Base-by-base conservation (phyloP, 1,284 basidiomycete genomes). In the Mycosarcoma maydis region DNA sequence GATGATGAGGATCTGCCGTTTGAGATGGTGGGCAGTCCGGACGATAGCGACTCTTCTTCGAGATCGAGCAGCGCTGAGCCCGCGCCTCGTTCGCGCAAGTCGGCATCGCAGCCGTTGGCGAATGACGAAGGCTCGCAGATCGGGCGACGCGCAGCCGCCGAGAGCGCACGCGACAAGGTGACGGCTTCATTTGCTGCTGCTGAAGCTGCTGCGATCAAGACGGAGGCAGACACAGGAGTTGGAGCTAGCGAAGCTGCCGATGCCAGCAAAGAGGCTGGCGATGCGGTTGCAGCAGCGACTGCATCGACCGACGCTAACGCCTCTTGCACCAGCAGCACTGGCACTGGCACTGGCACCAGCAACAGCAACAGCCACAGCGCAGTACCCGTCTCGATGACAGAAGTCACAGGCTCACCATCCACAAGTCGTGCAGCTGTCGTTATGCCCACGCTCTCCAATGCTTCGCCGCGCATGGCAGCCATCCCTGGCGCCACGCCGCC, bases 61-160 rank as follows among this genome's bases (percentile, higher is more conserved):
- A 48, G 67, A 20, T 66, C 71, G 41, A 62, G 44, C 47, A 72
- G 69, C 39, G 55, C 59, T 2, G 69, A 72, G 29, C 54, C 68
- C 7, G 49, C 34, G 33, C 50, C 60, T 17, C 41, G 61, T 10
- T 46, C 42, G 67, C 61, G 72, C 26, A 62, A 59, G 34, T 52
- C 59, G 38, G 55, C 61, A 23, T 58, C 61, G 29, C 59, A 62
- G 26, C 45, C 54, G 26, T 36, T 32, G 88, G 89, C 77, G 86
- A 87, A 88, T 38, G 88, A 93, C 77, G 83, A 84, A 29, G 86
- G 10, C 20, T 47, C 86, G 30, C 76, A 51, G 44, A 19, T 22
- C 36, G 33, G 41, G 41, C 49, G 46, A 49, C 54, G 54, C 16
- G 32, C 55, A n/a, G 61, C 61, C 13, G 61, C 61, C 8, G 61